Conservation (phyloP, 306 rosid species). For the Prunus dulcis region DNA sequence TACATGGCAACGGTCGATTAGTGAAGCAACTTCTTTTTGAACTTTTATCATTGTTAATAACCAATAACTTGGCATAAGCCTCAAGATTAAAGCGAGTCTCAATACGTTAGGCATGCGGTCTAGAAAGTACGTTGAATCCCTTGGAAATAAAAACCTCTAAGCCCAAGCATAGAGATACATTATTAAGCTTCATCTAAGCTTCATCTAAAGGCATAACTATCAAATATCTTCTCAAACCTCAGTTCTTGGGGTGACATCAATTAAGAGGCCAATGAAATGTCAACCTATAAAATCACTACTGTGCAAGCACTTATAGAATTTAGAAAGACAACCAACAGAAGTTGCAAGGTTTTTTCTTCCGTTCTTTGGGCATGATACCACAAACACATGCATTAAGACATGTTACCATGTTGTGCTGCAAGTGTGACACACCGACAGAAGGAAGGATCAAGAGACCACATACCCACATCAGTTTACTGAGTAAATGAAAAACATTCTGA, state of each 20-base stretch:
- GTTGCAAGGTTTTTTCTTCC: not conserved
- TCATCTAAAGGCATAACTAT: not conserved
- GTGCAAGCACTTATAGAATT: not conserved
- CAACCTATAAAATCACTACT: not conserved
- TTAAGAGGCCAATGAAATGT: not conserved
- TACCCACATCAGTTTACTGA: not conserved
- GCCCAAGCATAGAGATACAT: not conserved
- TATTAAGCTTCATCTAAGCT: not conserved
- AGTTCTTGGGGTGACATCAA: not conserved
- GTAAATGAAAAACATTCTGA: not conserved
- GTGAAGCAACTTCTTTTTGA: not conserved
- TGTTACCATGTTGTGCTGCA: not conserved
- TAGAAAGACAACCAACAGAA: not conserved
- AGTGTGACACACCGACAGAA: not conserved
- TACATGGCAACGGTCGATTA: not conserved
- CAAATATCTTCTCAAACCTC: not conserved
- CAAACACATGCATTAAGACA: not conserved
- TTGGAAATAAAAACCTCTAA: not conserved
- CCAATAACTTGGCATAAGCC: not conserved
- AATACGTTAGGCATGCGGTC: not conserved
- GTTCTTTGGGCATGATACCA: not conserved
- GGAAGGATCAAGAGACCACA: not conserved
- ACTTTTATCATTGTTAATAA: not conserved
- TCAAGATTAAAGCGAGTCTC: not conserved
- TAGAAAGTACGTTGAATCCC: not conserved